These are phyloP conservation scores for Populus pruinosa DNA, from an alignment of 345 rosid genomes.

Conservation along the genomic window DNA sequence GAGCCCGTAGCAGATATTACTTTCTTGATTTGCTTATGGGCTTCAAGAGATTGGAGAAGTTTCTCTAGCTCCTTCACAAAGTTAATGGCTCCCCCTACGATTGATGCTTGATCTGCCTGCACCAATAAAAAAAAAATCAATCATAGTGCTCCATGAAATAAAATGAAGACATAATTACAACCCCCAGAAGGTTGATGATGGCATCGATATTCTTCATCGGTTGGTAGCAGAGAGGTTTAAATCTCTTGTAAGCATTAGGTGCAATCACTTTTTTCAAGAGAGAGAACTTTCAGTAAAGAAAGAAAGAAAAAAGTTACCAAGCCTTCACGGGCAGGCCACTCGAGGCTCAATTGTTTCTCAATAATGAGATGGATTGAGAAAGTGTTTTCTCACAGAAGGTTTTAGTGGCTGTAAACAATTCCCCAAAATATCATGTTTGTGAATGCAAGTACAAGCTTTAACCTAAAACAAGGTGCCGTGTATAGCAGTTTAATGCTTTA, in stretches of 20 bases:
- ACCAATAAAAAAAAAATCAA: not conserved
- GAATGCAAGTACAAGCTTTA: not conserved
- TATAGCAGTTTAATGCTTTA: not conserved
- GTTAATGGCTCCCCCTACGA: constrained; percentile 67
- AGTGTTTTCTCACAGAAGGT: not conserved
- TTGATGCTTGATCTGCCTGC: constrained; percentile 79
- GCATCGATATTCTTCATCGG: no score
- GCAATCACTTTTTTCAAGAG: not conserved
- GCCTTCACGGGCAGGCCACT: not conserved
- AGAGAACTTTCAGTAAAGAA: not conserved
- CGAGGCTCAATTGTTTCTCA: not conserved
- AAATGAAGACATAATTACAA: not conserved
- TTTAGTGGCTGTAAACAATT: not conserved
- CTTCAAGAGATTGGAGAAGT: constrained; percentile 48
- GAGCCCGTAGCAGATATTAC: not conserved
- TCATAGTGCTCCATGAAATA: not conserved
- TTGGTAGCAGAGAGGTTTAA: no score
- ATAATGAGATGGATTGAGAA: not conserved
- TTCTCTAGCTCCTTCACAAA: constrained; percentile 74
- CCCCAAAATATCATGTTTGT: not conserved
- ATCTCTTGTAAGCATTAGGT: not conserved
- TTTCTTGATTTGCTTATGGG: constrained; percentile 26
- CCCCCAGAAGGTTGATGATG: not conserved
- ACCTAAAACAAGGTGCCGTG: not conserved
- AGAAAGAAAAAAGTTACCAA: not conserved